Evolutionary conservation across 768 basidiomycete species (phyloP).

Genomic region (Sutorius australiensis): DNA sequence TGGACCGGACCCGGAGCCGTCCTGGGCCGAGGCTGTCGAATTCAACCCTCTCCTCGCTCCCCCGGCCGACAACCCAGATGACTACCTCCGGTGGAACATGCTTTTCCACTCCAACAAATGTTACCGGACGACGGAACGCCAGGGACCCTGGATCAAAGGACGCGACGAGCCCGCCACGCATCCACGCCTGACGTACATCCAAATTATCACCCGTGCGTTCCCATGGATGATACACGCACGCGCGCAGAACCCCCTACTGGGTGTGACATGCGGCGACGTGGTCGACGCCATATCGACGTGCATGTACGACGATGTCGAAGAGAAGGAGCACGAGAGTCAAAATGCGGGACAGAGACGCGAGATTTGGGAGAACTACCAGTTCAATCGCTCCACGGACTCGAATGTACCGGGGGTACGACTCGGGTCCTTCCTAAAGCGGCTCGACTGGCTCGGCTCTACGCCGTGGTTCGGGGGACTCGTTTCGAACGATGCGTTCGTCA

Average conservation of each 20-base stretch:
- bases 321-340: constrained; percentile 49
- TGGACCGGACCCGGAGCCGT: constrained; percentile 66
- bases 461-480: constrained; percentile 64
- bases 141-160: constrained; percentile 63
- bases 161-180: constrained; percentile 63
- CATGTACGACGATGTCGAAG: constrained; percentile 48
- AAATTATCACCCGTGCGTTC: constrained; percentile 48
- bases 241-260: constrained; percentile 42
- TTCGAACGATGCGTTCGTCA: constrained; percentile 41
- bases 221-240: constrained; percentile 54
- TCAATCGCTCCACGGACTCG: constrained; percentile 60
- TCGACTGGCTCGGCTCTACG: constrained; percentile 7
- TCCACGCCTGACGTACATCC: constrained; percentile 52
- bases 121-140: constrained; percentile 56
- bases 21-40: constrained; percentile 46
- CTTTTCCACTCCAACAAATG: constrained; percentile 58
- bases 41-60: constrained; percentile 64
- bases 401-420: constrained; percentile 70
- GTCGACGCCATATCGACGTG: constrained; percentile 50
- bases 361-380: constrained; percentile 51
- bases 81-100: constrained; percentile 73
- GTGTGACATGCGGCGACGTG: constrained; percentile 69
- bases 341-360: constrained; percentile 34
- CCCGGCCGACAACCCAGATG: constrained; percentile 38
- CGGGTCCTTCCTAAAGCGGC: constrained; percentile 41